A percentile compares a stretch with the other conserved stretches of the same genome.
Evolutionary conservation across 1,284 basidiomycete species (phyloP).

Genomic region (Ceratobasidium sp.): DNA sequence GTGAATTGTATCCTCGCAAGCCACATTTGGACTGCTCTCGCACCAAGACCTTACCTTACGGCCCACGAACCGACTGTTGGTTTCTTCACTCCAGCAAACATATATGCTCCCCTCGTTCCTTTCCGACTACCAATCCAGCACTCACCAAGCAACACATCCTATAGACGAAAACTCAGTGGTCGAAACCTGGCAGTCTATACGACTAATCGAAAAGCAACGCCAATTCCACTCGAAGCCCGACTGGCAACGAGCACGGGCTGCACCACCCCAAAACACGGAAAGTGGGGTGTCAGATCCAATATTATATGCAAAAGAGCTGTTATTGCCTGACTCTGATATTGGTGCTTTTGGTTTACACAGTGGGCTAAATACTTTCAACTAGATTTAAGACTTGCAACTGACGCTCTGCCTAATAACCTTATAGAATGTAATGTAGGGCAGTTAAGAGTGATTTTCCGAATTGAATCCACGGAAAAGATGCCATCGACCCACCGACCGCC

Average conservation of each 20-base stretch:
- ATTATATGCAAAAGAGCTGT: background rate
- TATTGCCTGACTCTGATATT: background rate
- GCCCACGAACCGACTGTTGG: background rate
- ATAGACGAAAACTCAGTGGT: background rate
- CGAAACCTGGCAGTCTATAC: background rate
- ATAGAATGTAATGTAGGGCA: background rate
- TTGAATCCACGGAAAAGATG: background rate
- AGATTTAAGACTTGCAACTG: background rate
- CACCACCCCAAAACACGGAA: background rate
- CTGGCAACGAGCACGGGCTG: background rate
- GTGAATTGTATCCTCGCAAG: background rate
- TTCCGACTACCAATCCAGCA: background rate
- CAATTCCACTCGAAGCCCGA: background rate
- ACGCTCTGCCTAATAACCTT: background rate
- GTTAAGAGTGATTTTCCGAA: slow-evolving; percentile 1
- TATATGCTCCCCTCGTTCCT: background rate
- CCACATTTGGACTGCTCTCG: background rate
- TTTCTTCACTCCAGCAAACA: background rate
- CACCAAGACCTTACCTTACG: background rate
- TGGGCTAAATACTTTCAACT: background rate
- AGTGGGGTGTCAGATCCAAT: slow-evolving; percentile 1
- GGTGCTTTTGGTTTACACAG: background rate
- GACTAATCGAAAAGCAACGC: background rate
- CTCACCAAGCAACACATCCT: background rate
- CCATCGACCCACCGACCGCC: background rate